Conservation (phyloP, 257 asterid genomes). For the Solanum medicagineum region DNA sequence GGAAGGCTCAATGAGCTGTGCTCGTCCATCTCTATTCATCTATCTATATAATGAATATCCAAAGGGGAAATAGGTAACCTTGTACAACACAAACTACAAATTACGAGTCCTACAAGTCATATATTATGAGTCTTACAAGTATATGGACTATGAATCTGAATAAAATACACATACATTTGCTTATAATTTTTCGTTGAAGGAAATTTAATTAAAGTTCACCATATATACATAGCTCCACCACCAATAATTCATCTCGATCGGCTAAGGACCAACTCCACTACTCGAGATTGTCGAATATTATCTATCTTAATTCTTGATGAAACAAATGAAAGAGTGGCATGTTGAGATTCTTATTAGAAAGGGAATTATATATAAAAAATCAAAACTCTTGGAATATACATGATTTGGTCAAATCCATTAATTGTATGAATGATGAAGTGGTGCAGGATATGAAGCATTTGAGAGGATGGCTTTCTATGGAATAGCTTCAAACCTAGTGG, state of each 20-base stretch:
- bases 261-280: neutral
- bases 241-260: too few relatives aligned
- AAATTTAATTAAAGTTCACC: too few relatives aligned
- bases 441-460: slow-evolving; percentile 66
- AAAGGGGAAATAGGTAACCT: too few relatives aligned
- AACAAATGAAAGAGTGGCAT: neutral
- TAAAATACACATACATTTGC: too few relatives aligned
- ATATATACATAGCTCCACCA: too few relatives aligned
- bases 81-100: too few relatives aligned
- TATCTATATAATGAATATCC: too few relatives aligned
- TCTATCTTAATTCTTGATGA: neutral
- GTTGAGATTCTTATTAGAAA: neutral
- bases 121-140: too few relatives aligned
- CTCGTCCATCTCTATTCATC: too few relatives aligned
- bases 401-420: neutral
- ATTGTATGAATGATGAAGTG: neutral
- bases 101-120: too few relatives aligned
- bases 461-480: slow-evolving; percentile 95
- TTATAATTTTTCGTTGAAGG: neutral
- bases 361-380: neutral
- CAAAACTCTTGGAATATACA: neutral
- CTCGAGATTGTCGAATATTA: neutral
- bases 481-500: slow-evolving; percentile 80
- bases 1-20: too few relatives aligned
- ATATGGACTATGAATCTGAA: too few relatives aligned